phyloP scores from a whole-genome alignment of 768 basidiomycete genomes.

The Lyophyllum decastes region DNA sequence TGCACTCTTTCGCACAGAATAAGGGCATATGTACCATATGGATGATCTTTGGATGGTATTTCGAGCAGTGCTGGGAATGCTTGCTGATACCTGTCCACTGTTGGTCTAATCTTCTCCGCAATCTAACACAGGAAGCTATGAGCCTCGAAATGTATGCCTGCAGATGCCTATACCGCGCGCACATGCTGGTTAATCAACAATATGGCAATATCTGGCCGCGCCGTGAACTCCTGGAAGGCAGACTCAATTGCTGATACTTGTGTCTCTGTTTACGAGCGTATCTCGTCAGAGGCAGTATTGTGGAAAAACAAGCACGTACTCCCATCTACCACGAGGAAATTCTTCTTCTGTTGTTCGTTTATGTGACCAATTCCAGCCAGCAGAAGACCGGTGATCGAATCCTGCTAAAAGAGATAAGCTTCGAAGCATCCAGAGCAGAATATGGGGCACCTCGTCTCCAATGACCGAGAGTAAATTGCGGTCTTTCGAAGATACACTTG shows the following conservation, averaged over 20 bases:
- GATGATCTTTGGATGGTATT: constrained; percentile 98
- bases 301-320: constrained; percentile 59
- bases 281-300: neutral
- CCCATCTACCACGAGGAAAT: constrained; percentile 92
- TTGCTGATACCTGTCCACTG: constrained; percentile 93
- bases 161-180: constrained; percentile 27
- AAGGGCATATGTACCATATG: constrained; percentile 70
- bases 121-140: constrained; percentile 51
- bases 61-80: constrained; percentile 96
- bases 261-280: constrained; percentile 63
- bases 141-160: neutral
- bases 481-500: constrained; percentile 64
- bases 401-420: constrained; percentile 49
- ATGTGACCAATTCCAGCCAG: constrained; percentile 95
- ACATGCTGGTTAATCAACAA: constrained; percentile 99
- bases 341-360: constrained; percentile 91
- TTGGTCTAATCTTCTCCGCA: constrained; percentile 94
- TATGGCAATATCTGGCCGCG: constrained; percentile 94
- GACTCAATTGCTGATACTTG: constrained; percentile 88
- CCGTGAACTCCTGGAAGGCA: constrained; percentile 92
- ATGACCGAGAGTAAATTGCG: constrained; percentile 92
- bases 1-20: neutral
- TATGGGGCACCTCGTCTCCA: constrained; percentile 81
- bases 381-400: constrained; percentile 94
- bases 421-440: neutral